These are phyloP conservation scores for Cordyceps sp. DNA, from an alignment of 2,329 filamentous ascomycete species.

Conservation along the genomic window DNA sequence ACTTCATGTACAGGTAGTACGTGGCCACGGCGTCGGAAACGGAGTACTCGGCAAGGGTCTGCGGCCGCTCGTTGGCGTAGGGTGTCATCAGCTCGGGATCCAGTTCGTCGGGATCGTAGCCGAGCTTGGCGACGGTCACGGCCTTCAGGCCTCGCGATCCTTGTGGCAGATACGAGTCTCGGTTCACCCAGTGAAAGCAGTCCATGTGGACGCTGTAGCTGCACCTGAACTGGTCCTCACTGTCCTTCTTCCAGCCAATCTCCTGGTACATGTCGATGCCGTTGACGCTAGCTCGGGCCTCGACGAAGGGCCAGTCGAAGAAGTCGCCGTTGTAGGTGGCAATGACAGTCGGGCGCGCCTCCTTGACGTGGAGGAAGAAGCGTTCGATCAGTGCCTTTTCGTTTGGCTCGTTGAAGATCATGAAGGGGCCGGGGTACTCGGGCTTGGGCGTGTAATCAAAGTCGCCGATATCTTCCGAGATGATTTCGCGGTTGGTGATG, in stretches of 20 bases:
- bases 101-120: conserved; percentile 94
- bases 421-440: conserved; percentile 87
- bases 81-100: conserved; percentile 96
- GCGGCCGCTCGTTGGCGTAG: conserved; percentile 75
- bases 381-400: conserved; percentile 77
- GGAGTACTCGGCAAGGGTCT: conserved; percentile 92
- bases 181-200: conserved; percentile 96
- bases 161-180: conserved; percentile 94
- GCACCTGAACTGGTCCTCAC: conserved; percentile 90
- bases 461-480: conserved; percentile 91
- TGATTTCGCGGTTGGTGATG: conserved; percentile 94
- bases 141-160: conserved; percentile 95
- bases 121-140: conserved; percentile 92
- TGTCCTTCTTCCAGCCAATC: conserved; percentile 91
- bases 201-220: conserved; percentile 97
- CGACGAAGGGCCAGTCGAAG: conserved; percentile 99
- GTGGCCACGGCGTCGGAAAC: conserved; percentile 98
- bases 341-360: conserved; percentile 86
- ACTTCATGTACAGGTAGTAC: conserved; percentile 99
- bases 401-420: conserved; percentile 96
- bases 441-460: conserved; percentile 98
- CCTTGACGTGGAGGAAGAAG: conserved; percentile 92
- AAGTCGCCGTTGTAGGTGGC: conserved; percentile 99
- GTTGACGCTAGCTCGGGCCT: conserved; percentile 78
- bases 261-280: conserved; percentile 99